A percentile compares a stretch with the other conserved stretches of the same genome.
Conservation (phyloP, 176 grass and related monocot genomes). For the Paspalum notatum region DNA sequence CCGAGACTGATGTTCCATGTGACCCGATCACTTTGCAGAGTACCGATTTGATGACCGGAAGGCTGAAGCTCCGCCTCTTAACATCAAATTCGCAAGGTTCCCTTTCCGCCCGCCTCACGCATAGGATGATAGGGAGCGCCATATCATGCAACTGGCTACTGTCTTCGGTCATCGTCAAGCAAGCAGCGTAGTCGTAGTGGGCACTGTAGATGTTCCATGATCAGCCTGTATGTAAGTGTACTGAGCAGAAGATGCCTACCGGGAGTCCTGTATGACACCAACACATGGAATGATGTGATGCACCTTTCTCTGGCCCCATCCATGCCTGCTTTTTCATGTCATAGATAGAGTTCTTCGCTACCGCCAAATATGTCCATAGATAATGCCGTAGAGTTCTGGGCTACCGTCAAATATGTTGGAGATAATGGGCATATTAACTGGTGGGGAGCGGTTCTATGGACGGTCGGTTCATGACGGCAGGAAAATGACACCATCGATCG, state of each 20-base stretch:
- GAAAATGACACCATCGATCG: conserved; percentile 1
- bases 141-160: no score
- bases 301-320: neutral
- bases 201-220: neutral
- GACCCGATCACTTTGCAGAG: conserved; percentile 45
- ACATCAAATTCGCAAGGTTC: conserved; percentile 75
- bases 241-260: neutral
- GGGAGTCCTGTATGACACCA: neutral
- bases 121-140: conserved; percentile 17
- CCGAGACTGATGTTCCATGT: conserved; percentile 21
- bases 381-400: no score
- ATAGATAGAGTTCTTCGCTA: neutral
- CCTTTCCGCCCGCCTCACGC: conserved; percentile 55
- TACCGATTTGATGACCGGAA: conserved; percentile 82
- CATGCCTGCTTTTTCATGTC: neutral
- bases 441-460: neutral
- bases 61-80: conserved; percentile 40
- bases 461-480: neutral
- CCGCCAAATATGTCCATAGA: neutral
- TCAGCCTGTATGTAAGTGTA: conserved; percentile 31
- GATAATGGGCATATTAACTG: conserved; percentile 2
- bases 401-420: neutral
- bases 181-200: neutral
- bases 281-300: neutral
- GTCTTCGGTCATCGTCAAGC: neutral